These are phyloP conservation scores for Nakazawaea wickerhamii DNA, from an alignment of 805 yeast genomes.

Conservation along the genomic window DNA sequence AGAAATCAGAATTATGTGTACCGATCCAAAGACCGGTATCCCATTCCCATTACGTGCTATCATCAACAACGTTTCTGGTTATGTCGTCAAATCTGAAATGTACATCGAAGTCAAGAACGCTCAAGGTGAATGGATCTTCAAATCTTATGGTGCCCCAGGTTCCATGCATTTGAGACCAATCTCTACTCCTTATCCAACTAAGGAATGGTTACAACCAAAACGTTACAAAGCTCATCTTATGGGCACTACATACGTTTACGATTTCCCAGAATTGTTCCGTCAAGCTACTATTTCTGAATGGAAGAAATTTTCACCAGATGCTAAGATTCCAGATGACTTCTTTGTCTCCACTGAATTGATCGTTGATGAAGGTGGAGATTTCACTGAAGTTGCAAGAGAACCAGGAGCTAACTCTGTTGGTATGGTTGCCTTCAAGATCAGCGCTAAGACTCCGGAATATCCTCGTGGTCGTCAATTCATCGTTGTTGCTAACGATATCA, in stretches of 20 bases:
- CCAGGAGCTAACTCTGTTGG: slow-evolving; percentile 95
- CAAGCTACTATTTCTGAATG: slow-evolving; percentile 85
- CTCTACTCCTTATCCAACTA: slow-evolving; percentile 94
- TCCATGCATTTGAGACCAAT: slow-evolving; percentile 96
- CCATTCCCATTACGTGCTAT: slow-evolving; percentile 96
- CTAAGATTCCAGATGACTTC: slow-evolving; percentile 67
- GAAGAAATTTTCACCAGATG: slow-evolving; percentile 56
- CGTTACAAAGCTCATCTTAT: slow-evolving; percentile 96
- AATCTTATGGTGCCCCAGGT: slow-evolving; percentile 91
- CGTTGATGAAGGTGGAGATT: slow-evolving; percentile 69
- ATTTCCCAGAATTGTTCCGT: slow-evolving; percentile 97
- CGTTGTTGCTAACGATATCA: slow-evolving; percentile 93
- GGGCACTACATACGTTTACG: slow-evolving; percentile 98
- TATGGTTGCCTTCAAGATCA: slow-evolving; percentile 93
- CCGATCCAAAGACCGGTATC: slow-evolving; percentile 79
- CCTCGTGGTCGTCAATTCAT: slow-evolving; percentile 94
- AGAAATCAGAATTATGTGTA: slow-evolving; percentile 92
- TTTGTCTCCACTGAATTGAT: slow-evolving; percentile 81
- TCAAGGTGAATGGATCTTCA: slow-evolving; percentile 95
- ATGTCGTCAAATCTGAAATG: slow-evolving; percentile 91
- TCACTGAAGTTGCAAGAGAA: slow-evolving; percentile 88
- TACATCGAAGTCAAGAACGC: slow-evolving; percentile 91
- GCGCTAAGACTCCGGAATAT: slow-evolving; percentile 92
- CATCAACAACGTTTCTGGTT: slow-evolving; percentile 94
- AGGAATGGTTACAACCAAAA: slow-evolving; percentile 97